These are phyloP conservation scores for Dianthus caryophyllus DNA, from an alignment of 148 eudicot species.

Conservation along the genomic window DNA sequence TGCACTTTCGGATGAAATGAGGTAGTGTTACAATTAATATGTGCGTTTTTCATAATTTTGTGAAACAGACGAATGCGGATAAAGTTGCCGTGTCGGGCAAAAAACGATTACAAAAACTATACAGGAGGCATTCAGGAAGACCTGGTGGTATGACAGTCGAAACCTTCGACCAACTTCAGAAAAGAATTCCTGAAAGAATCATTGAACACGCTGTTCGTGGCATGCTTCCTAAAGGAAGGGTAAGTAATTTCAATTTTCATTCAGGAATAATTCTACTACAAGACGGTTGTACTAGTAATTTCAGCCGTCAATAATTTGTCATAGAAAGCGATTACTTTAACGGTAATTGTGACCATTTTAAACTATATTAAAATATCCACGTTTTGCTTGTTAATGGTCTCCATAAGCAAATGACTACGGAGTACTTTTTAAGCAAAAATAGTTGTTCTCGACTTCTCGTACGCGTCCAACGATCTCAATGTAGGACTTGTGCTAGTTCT, in stretches of 20 bases:
- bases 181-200: slow-evolving; percentile 95
- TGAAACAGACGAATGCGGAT: slow-evolving; percentile 74
- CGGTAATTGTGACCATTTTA: too few relatives aligned
- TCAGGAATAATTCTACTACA: too few relatives aligned
- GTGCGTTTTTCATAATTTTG: slow-evolving; percentile 20
- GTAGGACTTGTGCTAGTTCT: too few relatives aligned
- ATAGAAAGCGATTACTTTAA: too few relatives aligned
- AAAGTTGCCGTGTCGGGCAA: slow-evolving; percentile 93
- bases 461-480: too few relatives aligned
- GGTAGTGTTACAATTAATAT: background rate
- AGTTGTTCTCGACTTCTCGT: too few relatives aligned
- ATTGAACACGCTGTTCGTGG: slow-evolving; percentile 98
- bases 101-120: slow-evolving; percentile 81
- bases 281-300: too few relatives aligned
- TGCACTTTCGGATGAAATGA: background rate
- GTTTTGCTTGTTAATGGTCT: too few relatives aligned
- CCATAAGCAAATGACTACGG: too few relatives aligned
- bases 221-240: slow-evolving; percentile 97
- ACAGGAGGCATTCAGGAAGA: slow-evolving; percentile 95
- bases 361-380: too few relatives aligned
- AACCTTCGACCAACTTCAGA: slow-evolving; percentile 93
- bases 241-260: slow-evolving; percentile 35
- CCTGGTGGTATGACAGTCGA: slow-evolving; percentile 99
- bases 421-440: too few relatives aligned
- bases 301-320: too few relatives aligned